A percentile compares a stretch with the other conserved stretches of the same genome.
These are phyloP conservation scores for Penicillium sp. DNA, from an alignment of 2,329 filamentous ascomycete genomes.

Conservation along the genomic window DNA sequence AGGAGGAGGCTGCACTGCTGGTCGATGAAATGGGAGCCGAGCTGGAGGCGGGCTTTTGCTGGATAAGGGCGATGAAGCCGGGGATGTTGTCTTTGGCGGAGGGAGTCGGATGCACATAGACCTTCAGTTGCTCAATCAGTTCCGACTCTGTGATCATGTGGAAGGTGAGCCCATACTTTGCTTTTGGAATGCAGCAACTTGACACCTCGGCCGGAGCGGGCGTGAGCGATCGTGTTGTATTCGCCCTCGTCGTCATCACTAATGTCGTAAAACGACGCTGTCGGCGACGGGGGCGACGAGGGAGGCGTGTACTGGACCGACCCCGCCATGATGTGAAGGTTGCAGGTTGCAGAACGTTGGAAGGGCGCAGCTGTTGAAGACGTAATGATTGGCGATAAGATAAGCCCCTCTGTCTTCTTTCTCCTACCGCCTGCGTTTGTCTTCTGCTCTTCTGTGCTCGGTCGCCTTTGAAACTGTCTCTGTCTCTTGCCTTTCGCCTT, in stretches of 20 bases:
- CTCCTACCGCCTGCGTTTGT: not conserved
- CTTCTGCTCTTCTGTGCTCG: no score
- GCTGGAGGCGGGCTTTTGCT: slow-evolving; percentile 66
- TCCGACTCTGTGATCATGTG: not conserved
- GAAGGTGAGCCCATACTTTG: slow-evolving; percentile 60
- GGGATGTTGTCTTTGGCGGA: slow-evolving; percentile 94
- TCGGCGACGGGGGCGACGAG: slow-evolving; percentile 62
- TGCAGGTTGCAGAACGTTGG: slow-evolving; percentile 2
- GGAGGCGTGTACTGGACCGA: slow-evolving; percentile 39
- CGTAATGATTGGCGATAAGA: slow-evolving; percentile 25
- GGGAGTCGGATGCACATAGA: slow-evolving; percentile 92
- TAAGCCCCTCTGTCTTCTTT: slow-evolving; percentile 12
- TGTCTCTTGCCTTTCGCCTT: not conserved
- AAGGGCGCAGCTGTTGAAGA: slow-evolving; percentile 8
- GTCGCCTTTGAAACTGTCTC: not conserved
- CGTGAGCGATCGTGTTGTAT: slow-evolving; percentile 85
- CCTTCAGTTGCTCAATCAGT: slow-evolving; percentile 51
- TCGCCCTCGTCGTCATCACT: slow-evolving; percentile 95
- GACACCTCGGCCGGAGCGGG: slow-evolving; percentile 73
- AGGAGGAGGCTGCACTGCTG: slow-evolving; percentile 60
- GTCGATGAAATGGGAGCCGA: slow-evolving; percentile 46
- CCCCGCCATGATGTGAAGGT: slow-evolving; percentile 30
- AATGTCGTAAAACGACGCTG: slow-evolving; percentile 88
- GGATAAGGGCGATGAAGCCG: slow-evolving; percentile 86
- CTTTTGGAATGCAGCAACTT: slow-evolving; percentile 95